phyloP scores from a whole-genome alignment of 768 basidiomycete genomes.

The Tricholoma saponaceum region DNA sequence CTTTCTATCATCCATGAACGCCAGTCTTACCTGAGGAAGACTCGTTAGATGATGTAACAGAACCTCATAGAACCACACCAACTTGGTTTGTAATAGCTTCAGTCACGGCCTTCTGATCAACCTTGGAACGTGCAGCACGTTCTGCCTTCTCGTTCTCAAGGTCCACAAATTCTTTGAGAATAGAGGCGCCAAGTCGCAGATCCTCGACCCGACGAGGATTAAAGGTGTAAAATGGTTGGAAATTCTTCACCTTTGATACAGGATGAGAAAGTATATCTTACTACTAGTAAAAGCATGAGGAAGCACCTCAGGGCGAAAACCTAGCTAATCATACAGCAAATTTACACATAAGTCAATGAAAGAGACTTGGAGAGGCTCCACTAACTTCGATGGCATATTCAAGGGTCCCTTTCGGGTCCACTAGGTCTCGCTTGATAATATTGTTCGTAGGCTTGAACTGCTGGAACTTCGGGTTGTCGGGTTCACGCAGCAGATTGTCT shows the following conservation, averaged over 20 bases:
- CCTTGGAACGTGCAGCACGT: slow-evolving; percentile 41
- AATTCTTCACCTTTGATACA: slow-evolving; percentile 51
- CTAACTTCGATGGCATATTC: slow-evolving; percentile 79
- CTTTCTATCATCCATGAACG: slow-evolving; percentile 76
- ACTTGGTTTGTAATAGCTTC: slow-evolving; percentile 57
- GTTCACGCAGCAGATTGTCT: slow-evolving; percentile 71
- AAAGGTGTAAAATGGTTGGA: slow-evolving; percentile 73
- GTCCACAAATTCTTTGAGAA: slow-evolving; percentile 60
- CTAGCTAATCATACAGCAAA: slow-evolving; percentile 43
- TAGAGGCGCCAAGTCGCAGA: slow-evolving; percentile 57
- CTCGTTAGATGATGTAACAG: not conserved
- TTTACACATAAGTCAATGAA: slow-evolving; percentile 7
- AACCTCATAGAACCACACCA: not conserved
- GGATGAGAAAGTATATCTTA: slow-evolving; percentile 1
- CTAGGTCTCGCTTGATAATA: slow-evolving; percentile 58
- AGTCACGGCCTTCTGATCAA: slow-evolving; percentile 55
- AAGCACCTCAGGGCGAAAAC: slow-evolving; percentile 65
- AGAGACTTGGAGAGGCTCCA: slow-evolving; percentile 10
- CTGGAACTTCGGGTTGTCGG: slow-evolving; percentile 67
- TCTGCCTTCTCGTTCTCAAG: slow-evolving; percentile 48
- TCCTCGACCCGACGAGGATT: slow-evolving; percentile 47
- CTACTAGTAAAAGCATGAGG: not conserved
- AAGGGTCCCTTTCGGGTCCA: slow-evolving; percentile 70
- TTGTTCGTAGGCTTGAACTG: slow-evolving; percentile 75
- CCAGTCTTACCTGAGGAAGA: slow-evolving; percentile 60